phyloP scores from a whole-genome alignment of 805 yeast species.

The Kodamaea jinghongensis region DNA sequence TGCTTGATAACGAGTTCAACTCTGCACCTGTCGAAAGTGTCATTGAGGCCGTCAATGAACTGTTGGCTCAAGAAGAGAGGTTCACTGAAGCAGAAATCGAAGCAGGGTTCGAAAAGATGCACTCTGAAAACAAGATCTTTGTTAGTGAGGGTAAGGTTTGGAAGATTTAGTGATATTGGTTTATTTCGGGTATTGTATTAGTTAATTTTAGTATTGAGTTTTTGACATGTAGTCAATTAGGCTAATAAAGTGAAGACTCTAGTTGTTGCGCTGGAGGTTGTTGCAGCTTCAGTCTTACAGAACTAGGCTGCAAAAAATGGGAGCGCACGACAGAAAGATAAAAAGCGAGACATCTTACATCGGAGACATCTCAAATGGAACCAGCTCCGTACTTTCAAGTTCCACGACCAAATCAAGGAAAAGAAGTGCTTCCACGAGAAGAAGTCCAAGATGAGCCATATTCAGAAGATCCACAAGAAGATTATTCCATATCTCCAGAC shows the following conservation, averaged over 20 bases:
- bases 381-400: conserved; percentile 7
- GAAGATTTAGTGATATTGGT: conserved; percentile 23
- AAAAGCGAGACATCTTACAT: too few species aligned
- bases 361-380: conserved; percentile 1
- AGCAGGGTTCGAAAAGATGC: conserved; percentile 33
- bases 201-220: neutral
- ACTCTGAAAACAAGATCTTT: conserved; percentile 35
- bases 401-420: conserved; percentile 1
- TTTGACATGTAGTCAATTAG: too few species aligned
- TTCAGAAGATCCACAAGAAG: conserved; percentile 18
- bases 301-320: conserved; percentile 5
- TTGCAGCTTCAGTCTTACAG: too few species aligned
- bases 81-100: conserved; percentile 30
- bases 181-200: conserved; percentile 5
- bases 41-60: conserved; percentile 31
- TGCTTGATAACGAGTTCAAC: conserved; percentile 31
- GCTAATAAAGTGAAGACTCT: too few species aligned
- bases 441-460: conserved; percentile 8
- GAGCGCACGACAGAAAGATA: conserved; percentile 2
- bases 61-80: conserved; percentile 38
- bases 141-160: conserved; percentile 40
- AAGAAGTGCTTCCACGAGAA: neutral
- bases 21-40: conserved; percentile 34
- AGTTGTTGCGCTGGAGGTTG: too few species aligned
- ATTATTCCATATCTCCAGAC: neutral